Conservation (phyloP, 176 grass and related monocot species). For the Elaeis guineensis region DNA sequence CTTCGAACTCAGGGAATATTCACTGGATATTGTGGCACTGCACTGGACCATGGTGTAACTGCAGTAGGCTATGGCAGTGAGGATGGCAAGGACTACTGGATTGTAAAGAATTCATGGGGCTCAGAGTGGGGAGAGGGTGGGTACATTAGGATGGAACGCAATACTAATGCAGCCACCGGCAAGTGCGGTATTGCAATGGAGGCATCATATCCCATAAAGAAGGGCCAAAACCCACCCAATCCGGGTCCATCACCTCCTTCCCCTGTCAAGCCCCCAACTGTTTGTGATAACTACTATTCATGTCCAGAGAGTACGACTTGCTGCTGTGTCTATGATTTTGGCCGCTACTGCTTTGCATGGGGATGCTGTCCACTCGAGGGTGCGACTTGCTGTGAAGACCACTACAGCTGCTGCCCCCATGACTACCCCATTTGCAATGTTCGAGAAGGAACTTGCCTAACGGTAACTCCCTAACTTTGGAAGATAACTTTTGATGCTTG, state of each 20-base stretch:
- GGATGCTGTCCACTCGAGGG: constrained; percentile 39
- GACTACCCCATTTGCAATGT: constrained; percentile 44
- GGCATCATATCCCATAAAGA: constrained; percentile 40
- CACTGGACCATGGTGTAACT: constrained; percentile 36
- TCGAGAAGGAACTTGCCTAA: constrained; percentile 22
- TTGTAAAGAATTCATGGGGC: constrained; percentile 58
- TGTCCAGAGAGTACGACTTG: constrained; percentile 34
- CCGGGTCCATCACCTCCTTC: constrained; percentile 28
- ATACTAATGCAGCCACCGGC: constrained; percentile 6
- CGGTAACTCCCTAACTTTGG: constrained; percentile 14
- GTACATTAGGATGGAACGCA: constrained; percentile 39
- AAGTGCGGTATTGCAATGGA: constrained; percentile 41
- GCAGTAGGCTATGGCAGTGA: constrained; percentile 39
- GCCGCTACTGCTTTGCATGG: constrained; percentile 26
- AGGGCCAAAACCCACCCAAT: constrained; percentile 23
- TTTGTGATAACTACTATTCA: constrained; percentile 27
- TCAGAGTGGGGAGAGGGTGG: constrained; percentile 42
- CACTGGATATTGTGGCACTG: constrained; percentile 21
- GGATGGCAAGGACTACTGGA: constrained; percentile 39
- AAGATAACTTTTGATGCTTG: not conserved
- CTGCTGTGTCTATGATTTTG: constrained; percentile 35
- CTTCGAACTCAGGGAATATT: constrained; percentile 24
- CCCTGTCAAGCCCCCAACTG: constrained; percentile 16
- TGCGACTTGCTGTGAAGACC: constrained; percentile 40
- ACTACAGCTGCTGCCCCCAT: constrained; percentile 43